Base-by-base conservation (phyloP, 441 rosid species). In the Raphanus hybrid region DNA sequence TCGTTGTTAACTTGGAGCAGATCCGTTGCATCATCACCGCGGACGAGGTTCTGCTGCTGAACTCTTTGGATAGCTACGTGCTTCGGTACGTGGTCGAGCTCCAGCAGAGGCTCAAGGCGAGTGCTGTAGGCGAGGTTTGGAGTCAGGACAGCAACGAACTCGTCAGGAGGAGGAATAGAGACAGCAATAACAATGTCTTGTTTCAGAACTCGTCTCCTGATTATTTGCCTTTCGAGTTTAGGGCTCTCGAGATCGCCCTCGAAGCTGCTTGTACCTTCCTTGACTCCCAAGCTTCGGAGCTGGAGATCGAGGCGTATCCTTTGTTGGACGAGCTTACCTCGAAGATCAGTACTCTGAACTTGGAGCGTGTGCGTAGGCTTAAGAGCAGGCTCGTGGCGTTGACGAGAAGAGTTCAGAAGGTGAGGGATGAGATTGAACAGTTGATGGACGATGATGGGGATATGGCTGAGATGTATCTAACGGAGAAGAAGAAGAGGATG, bases 361-460 rank as follows among this genome's bases (percentile, higher is more conserved):
- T 96, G 89, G 98, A 96, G 76, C 94, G 97, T 32, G 97, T 70
- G 26, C 97, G 98, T 27, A 87, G 99, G 81, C 83, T 96, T 76
- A 96, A 96, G 82, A 96, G 98, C 87, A 89, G 99, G 74, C 99
- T 96, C 66, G 99, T 96, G 50, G 98, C 97, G 16, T 69, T 96
- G 83, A 93, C 98, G 35, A 82, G 98, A 72, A 89, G 99, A 86
- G 99, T 96, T 78, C 99, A 96, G 84, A 96, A 93, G 93, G 99
- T 96, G 73, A 86, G 98, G 77, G 99, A 96, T 83, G 98, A 96
- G 87, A 93, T 96, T 68, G 99, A 96, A 77, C 98, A 96, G 85
- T 89, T 96, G 61, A 93, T 96, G 99, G 99, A 96, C 74, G 99
- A 96, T 86, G 99, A 96, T 69, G 99, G 98, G 39, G 99, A 96